Conservation (phyloP, 1,284 basidiomycete species). For the Rhodotorula mucilaginosa region DNA sequence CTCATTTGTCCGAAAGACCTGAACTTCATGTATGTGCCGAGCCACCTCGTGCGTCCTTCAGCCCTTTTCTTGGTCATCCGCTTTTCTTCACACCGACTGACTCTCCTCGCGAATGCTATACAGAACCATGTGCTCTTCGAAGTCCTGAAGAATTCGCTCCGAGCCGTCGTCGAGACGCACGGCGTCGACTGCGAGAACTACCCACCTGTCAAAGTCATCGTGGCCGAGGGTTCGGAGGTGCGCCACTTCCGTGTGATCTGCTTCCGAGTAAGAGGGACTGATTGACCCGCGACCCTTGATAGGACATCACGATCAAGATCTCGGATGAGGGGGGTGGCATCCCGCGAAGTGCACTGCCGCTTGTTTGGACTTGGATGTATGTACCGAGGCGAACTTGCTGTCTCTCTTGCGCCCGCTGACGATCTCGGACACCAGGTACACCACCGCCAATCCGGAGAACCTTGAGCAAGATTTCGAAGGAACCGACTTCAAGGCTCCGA, state of each 20-base stretch:
- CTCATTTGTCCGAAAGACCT: constrained; percentile 88
- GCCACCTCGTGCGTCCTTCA: constrained; percentile 58
- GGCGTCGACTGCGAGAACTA: constrained; percentile 81
- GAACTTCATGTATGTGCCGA: constrained; percentile 92
- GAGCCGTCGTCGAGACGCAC: constrained; percentile 92
- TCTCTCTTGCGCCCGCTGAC: background rate
- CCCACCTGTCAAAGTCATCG: constrained; percentile 95
- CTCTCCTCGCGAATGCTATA: background rate
- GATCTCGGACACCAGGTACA: constrained; percentile 64
- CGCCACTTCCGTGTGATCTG: constrained; percentile 44
- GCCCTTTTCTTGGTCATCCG: constrained; percentile 2
- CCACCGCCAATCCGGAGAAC: constrained; percentile 87
- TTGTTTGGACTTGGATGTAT: constrained; percentile 91
- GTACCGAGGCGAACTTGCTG: background rate
- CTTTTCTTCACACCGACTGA: constrained; percentile 30
- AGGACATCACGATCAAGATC: constrained; percentile 98
- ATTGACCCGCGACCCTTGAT: constrained; percentile 32
- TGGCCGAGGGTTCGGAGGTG: constrained; percentile 74
- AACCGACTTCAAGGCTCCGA: constrained; percentile 94
- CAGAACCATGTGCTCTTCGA: constrained; percentile 91
- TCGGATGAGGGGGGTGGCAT: constrained; percentile 95
- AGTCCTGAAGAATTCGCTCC: constrained; percentile 95
- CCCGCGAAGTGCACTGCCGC: constrained; percentile 82
- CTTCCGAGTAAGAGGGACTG: constrained; percentile 44
- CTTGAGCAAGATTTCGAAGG: constrained; percentile 83